Conservation (phyloP, 2,329 filamentous ascomycete species). For the Verticillium longisporum region DNA sequence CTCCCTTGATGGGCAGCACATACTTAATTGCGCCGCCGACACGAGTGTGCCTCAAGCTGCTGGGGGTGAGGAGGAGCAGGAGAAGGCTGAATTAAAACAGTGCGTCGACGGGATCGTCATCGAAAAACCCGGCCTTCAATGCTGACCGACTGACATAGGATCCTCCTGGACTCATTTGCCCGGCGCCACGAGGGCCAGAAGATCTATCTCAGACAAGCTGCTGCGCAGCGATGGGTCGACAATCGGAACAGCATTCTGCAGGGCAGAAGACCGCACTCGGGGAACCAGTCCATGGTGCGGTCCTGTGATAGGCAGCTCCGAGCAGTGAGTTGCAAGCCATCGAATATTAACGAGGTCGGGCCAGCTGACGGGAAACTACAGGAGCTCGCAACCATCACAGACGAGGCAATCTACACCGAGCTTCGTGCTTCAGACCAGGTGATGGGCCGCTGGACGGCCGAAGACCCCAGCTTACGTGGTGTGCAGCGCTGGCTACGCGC, state of each 20-base stretch:
- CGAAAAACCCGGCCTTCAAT: background rate
- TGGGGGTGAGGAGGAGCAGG: conserved; percentile 52
- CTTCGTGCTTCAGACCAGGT: conserved; percentile 44
- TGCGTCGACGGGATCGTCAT: conserved; percentile 16
- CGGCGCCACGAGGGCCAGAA: conserved; percentile 58
- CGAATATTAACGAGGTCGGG: background rate
- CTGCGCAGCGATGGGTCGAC: conserved; percentile 53
- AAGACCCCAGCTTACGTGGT: conserved; percentile 52
- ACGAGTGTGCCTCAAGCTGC: conserved; percentile 46
- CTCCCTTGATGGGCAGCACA: conserved; percentile 55
- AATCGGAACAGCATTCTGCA: conserved; percentile 46
- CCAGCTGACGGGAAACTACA: conserved; percentile 16
- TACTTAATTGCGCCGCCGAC: conserved; percentile 58
- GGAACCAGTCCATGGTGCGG: conserved; percentile 40
- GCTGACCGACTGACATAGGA: conserved; percentile 25
- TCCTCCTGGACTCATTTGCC: conserved; percentile 53
- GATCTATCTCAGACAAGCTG: conserved; percentile 55
- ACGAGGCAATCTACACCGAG: conserved; percentile 51
- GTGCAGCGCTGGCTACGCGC: conserved; percentile 54
- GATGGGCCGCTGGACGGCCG: conserved; percentile 55
- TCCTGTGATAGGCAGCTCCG: conserved; percentile 52
- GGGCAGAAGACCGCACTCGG: conserved; percentile 39
- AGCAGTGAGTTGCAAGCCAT: conserved; percentile 33
- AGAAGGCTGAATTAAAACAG: conserved; percentile 57
- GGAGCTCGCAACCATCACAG: conserved; percentile 53